phyloP scores from a whole-genome alignment of 192 early-diverging fungal genomes.

The Podila clonocystis region DNA sequence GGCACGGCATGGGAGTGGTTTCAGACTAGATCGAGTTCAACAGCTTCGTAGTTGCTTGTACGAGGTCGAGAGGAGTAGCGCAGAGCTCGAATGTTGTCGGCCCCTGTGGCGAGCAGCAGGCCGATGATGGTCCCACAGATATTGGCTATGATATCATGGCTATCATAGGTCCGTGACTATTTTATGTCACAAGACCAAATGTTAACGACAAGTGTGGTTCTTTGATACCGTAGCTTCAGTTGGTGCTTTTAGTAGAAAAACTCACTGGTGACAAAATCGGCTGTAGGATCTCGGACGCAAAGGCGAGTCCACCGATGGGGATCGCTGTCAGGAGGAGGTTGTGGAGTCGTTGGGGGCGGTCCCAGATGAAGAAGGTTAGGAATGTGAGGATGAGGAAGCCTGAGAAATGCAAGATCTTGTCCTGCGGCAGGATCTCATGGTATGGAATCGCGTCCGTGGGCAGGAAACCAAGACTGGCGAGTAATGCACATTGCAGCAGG shows the following conservation, averaged over 20 bases:
- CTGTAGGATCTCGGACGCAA: slow-evolving; percentile 46
- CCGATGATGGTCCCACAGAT: slow-evolving; percentile 16
- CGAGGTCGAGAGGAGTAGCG: slow-evolving; percentile 16
- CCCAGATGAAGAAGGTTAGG: slow-evolving; percentile 49
- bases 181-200: not conserved
- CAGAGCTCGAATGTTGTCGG: slow-evolving; percentile 21
- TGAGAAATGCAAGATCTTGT: slow-evolving; percentile 40
- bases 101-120: slow-evolving; percentile 7
- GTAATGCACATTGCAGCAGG: slow-evolving; percentile 29
- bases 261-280: slow-evolving; percentile 41
- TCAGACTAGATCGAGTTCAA: slow-evolving; percentile 34
- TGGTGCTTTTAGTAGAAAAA: not conserved
- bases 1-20: not conserved
- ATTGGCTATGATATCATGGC: slow-evolving; percentile 41
- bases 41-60: slow-evolving; percentile 15
- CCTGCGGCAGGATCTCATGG: slow-evolving; percentile 41
- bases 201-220: not conserved
- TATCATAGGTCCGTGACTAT: slow-evolving; percentile 41
- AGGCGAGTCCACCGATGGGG: slow-evolving; percentile 21
- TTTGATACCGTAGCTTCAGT: too few relatives aligned
- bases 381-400: slow-evolving; percentile 48
- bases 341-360: slow-evolving; percentile 16
- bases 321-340: slow-evolving; percentile 36
- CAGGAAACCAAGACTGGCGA: slow-evolving; percentile 35
- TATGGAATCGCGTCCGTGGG: slow-evolving; percentile 47